phyloP scores from a whole-genome alignment of 1,284 basidiomycete species.

The Apiotrichum gamsii region DNA sequence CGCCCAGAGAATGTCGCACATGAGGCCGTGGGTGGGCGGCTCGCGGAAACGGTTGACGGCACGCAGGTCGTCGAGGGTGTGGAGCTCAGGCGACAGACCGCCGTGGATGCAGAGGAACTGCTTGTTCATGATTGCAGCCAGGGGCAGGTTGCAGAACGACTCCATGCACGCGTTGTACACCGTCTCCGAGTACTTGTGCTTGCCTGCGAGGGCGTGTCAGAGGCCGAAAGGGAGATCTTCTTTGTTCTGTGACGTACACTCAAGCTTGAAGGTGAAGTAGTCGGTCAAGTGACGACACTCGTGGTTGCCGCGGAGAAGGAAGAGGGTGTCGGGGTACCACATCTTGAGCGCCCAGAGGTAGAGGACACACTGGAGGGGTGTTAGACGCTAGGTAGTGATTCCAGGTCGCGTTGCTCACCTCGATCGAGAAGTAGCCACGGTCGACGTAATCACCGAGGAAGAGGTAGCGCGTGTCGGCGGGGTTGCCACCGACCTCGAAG shows the following conservation, averaged over 20 bases:
- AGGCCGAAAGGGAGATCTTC: neutral
- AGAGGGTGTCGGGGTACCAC: slow-evolving; percentile 83
- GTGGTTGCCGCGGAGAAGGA: slow-evolving; percentile 91
- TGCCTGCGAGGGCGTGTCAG: too few species aligned
- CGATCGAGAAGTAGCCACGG: slow-evolving; percentile 90
- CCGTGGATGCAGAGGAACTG: slow-evolving; percentile 95
- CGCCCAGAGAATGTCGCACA: slow-evolving; percentile 94
- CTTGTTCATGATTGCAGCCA: slow-evolving; percentile 95
- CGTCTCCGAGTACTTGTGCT: slow-evolving; percentile 87
- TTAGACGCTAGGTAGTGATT: neutral
- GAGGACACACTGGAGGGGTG: slow-evolving; percentile 64
- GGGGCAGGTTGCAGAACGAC: slow-evolving; percentile 82
- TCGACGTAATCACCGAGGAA: slow-evolving; percentile 99
- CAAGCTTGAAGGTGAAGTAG: slow-evolving; percentile 95
- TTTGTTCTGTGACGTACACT: slow-evolving; percentile 56
- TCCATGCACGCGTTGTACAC: slow-evolving; percentile 90
- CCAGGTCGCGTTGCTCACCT: slow-evolving; percentile 54
- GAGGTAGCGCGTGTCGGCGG: slow-evolving; percentile 85
- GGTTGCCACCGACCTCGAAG: slow-evolving; percentile 89
- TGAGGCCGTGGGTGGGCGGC: slow-evolving; percentile 85
- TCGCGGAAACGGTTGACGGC: slow-evolving; percentile 87
- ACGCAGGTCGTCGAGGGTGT: slow-evolving; percentile 83
- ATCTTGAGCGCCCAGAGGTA: slow-evolving; percentile 91
- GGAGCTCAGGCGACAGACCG: slow-evolving; percentile 81
- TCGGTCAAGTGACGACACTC: slow-evolving; percentile 95